Percentiles rank a stretch among this genome's conserved stretches.
These are phyloP conservation scores for Cryptococcus neoformans DNA, from an alignment of 1,284 basidiomycete genomes.

Conservation along the genomic window DNA sequence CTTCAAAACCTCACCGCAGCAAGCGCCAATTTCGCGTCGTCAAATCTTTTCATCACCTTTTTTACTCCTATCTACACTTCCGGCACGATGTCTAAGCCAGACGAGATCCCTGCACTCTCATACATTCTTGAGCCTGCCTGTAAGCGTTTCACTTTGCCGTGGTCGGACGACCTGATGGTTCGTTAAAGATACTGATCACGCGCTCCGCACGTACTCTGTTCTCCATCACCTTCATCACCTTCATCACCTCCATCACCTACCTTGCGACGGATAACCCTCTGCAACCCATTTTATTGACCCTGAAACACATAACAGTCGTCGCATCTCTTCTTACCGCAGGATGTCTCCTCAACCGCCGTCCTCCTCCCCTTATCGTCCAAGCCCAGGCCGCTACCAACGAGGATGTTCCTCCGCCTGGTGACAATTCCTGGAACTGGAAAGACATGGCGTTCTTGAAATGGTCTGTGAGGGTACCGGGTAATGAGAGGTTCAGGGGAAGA, in stretches of 20 bases:
- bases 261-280: no score
- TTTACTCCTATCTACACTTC: neutral
- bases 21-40: no score
- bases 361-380: constrained; percentile 20
- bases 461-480: constrained; percentile 26
- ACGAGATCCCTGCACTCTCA: constrained; percentile 34
- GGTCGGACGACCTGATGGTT: neutral
- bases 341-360: constrained; percentile 29
- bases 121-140: constrained; percentile 34
- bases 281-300: neutral
- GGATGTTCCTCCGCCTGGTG: neutral
- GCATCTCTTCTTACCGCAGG: constrained; percentile 32
- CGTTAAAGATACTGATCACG: neutral
- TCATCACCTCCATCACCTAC: neutral
- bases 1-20: no score
- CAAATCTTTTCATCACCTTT: no score
- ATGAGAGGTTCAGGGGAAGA: constrained; percentile 25
- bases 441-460: constrained; percentile 25
- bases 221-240: neutral
- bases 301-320: constrained; percentile 19
- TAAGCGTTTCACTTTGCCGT: constrained; percentile 18
- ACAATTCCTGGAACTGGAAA: constrained; percentile 12
- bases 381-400: constrained; percentile 10
- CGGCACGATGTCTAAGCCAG: constrained; percentile 29
- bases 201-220: neutral